Evolutionary conservation across 495 filamentous ascomycete species (phyloP).

Genomic region (Cairneyella variabilis): DNA sequence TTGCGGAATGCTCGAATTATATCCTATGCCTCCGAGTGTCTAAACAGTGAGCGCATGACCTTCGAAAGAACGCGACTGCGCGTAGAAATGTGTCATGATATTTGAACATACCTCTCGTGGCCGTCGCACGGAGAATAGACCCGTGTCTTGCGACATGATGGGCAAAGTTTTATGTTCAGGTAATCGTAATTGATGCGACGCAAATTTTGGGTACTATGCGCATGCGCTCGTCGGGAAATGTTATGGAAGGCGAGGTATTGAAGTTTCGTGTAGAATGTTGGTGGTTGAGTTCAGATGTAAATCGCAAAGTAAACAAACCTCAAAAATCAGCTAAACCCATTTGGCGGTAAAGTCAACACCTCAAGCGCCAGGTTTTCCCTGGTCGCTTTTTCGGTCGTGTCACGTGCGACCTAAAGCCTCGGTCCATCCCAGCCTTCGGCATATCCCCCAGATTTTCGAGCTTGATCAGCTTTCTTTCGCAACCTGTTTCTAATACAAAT

Average conservation of each 20-base stretch:
- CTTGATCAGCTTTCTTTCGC: slow-evolving; percentile 3
- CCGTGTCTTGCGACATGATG: slow-evolving; percentile 67
- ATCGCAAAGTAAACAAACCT: slow-evolving; percentile 15
- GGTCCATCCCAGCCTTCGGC: slow-evolving; percentile 16
- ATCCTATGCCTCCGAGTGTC: slow-evolving; percentile 68
- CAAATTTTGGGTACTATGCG: neutral
- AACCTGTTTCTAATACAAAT: slow-evolving; percentile 14
- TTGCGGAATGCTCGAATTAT: slow-evolving; percentile 68
- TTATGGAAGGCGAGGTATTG: too few relatives aligned
- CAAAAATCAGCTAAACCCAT: slow-evolving; percentile 8
- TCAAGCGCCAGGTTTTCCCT: neutral
- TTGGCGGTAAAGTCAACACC: neutral
- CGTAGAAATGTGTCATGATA: too few relatives aligned
- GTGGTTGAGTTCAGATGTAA: too few relatives aligned
- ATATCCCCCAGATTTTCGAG: slow-evolving; percentile 4
- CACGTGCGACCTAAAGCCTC: slow-evolving; percentile 15
- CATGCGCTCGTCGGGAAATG: neutral
- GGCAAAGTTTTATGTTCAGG: neutral
- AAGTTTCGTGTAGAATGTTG: too few relatives aligned
- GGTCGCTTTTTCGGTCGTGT: too few relatives aligned
- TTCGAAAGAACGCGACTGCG: too few relatives aligned
- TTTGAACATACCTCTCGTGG: slow-evolving; percentile 56
- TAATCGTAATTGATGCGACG: neutral
- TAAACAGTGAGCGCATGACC: too few relatives aligned
- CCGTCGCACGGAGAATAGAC: slow-evolving; percentile 64